Base-by-base conservation (phyloP, 2,329 filamentous ascomycete genomes). In the Fusarium redolens region DNA sequence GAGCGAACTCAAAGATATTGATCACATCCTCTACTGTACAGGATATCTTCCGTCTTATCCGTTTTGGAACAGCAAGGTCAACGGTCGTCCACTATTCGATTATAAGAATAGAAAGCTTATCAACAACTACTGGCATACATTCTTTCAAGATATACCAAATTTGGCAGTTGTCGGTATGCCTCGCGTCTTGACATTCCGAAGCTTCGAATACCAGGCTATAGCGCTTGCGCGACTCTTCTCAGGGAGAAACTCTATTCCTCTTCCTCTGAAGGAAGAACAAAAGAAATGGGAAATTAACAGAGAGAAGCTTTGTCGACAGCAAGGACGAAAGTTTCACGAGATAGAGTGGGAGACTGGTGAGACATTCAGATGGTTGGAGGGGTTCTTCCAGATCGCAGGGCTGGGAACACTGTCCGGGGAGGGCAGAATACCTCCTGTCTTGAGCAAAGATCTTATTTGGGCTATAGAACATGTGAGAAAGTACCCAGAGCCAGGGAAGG, bases 191-290 rank as follows among this genome's bases (percentile, higher is more conserved):
- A 88, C 86, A 0, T 89, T 89, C 63, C 78, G 87, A 11, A 86
- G 85, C 40, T 89, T 89, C 68, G 87, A 89, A 75, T 89, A 89
- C 68, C 87, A 89, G 75, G 87, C 86, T 4, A 80, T 89, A 44
- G 86, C 87, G 3, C 77, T 89, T 1, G 86, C 87, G 6, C 81
- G 87, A 4, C 72, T 88, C 0, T 88, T 85, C 72, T 79, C 86
- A 0, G 80, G 81, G 0, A 79, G 87, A 18, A 83, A 85, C 35
- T 73, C 81, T 0, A 62, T 72, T 1, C 52, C 79, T 5, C 80
- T 89, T 7, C 86, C 86, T 0, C 57, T 81, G 0, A n/a, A 77
- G 0, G 67, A 75, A 4, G 80, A 85, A 58, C 85, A 86, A 72
- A 68, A 78, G 40, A 69, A 64, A n/a, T 89, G 88, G 87, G 87